Evolutionary conservation across 2,329 filamentous ascomycete species (phyloP).

Genomic region (Passalora sequoiae): DNA sequence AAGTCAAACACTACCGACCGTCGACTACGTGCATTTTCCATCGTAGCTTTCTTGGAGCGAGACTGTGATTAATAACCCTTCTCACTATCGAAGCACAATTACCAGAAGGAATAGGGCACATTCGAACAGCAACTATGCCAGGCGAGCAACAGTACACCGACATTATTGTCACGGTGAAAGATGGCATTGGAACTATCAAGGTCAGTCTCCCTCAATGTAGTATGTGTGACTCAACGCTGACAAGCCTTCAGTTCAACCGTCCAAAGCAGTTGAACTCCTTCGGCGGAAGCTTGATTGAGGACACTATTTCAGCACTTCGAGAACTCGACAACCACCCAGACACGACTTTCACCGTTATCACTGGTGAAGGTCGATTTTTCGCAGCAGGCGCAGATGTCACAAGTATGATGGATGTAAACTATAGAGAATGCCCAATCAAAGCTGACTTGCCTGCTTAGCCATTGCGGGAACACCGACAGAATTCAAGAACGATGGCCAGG

Average conservation of each 20-base stretch:
- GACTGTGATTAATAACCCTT: too few relatives aligned
- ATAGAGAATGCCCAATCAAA: neutral
- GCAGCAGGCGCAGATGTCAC: slow-evolving; percentile 27
- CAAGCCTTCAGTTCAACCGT: slow-evolving; percentile 22
- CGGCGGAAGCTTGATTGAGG: slow-evolving; percentile 22
- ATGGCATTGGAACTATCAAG: slow-evolving; percentile 28
- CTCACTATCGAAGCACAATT: too few relatives aligned
- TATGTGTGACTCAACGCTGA: slow-evolving; percentile 1
- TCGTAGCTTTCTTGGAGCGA: too few relatives aligned
- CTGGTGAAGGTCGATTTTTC: slow-evolving; percentile 29
- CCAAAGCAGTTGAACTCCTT: slow-evolving; percentile 28
- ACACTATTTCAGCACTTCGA: slow-evolving; percentile 26
- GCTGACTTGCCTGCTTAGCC: slow-evolving; percentile 5
- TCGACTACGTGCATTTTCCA: too few relatives aligned
- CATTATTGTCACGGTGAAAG: slow-evolving; percentile 23
- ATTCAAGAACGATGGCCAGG: slow-evolving; percentile 26
- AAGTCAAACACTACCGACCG: too few relatives aligned
- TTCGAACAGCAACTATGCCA: neutral
- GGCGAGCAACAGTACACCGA: slow-evolving; percentile 20
- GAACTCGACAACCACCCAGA: slow-evolving; percentile 26
- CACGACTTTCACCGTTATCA: slow-evolving; percentile 28
- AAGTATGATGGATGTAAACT: slow-evolving; percentile 2
- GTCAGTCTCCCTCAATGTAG: slow-evolving; percentile 3
- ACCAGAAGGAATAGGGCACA: too few relatives aligned
- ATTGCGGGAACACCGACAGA: slow-evolving; percentile 13